Conservation (phyloP, 805 yeast species). For the Candida awuae region DNA sequence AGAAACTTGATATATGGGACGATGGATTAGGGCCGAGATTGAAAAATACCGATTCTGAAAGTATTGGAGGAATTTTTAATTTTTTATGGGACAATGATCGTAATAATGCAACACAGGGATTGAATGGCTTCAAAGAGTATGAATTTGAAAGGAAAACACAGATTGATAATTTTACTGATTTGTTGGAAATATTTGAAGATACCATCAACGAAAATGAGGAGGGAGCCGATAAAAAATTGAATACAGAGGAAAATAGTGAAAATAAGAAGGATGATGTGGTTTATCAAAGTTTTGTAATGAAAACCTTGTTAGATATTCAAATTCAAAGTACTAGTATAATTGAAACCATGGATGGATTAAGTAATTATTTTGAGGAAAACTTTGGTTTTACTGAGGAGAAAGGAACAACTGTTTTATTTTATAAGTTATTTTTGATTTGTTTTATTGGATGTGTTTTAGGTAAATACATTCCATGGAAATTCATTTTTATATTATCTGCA, state of each 20-base stretch:
- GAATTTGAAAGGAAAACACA: too few relatives aligned
- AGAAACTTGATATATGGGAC: conserved; percentile 16
- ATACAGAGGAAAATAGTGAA: conserved; percentile 9
- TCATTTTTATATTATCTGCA: conserved; percentile 44
- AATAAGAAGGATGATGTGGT: conserved; percentile 27
- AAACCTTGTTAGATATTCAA: conserved; percentile 70
- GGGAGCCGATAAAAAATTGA: background rate
- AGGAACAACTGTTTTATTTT: conserved; percentile 52
- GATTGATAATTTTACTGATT: too few relatives aligned
- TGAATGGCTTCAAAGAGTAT: too few relatives aligned
- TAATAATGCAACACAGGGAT: too few relatives aligned
- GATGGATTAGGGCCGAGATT: conserved; percentile 22
- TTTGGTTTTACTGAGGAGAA: conserved; percentile 69
- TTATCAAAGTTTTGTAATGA: conserved; percentile 24
- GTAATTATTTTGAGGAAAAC: conserved; percentile 47
- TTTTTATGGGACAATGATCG: conserved; percentile 21
- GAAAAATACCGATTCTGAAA: conserved; percentile 40
- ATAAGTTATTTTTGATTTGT: conserved; percentile 34
- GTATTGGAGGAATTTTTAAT: conserved; percentile 29
- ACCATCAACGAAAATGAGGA: conserved; percentile 7
- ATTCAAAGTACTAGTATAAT: conserved; percentile 51
- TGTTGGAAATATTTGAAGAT: too few relatives aligned
- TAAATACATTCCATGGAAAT: conserved; percentile 56
- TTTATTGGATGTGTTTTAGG: conserved; percentile 36
- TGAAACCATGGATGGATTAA: conserved; percentile 40